Percentiles rank a stretch among this genome's conserved stretches.
Evolutionary conservation across 1,139 yeast genomes (phyloP).

Genomic region (Keqinozyma sinolaborantium): DNA sequence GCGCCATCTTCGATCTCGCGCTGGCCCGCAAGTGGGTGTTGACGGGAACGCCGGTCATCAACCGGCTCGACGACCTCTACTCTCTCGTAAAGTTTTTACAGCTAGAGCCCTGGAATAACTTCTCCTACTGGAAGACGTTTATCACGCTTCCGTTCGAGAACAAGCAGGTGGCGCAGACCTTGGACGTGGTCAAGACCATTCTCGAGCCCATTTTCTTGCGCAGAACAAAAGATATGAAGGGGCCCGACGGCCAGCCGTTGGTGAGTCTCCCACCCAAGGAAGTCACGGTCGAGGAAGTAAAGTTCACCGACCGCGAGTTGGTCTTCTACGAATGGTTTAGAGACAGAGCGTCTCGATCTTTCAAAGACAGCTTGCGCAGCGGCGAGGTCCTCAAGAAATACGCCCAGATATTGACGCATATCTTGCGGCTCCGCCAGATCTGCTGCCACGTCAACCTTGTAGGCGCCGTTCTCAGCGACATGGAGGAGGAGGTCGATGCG

Average conservation of each 20-base stretch:
- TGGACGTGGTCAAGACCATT: conserved; percentile 80
- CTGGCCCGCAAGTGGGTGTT: conserved; percentile 78
- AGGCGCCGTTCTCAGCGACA: conserved; percentile 34
- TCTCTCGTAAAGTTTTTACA: conserved; percentile 72
- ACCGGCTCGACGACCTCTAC: conserved; percentile 81
- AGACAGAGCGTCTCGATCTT: conserved; percentile 64
- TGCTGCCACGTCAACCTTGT: conserved; percentile 81
- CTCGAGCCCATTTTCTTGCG: conserved; percentile 80
- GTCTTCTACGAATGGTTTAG: conserved; percentile 69
- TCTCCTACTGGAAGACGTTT: conserved; percentile 85
- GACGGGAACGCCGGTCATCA: conserved; percentile 94
- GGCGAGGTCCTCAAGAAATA: conserved; percentile 76
- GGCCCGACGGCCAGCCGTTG: conserved; percentile 66
- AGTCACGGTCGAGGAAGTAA: conserved; percentile 62
- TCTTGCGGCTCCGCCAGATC: conserved; percentile 77
- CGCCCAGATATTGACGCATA: conserved; percentile 78
- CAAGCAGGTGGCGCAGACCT: conserved; percentile 65
- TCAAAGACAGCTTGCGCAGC: conserved; percentile 54
- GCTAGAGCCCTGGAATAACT: conserved; percentile 87
- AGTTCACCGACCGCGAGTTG: conserved; percentile 64
- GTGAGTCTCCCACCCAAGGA: conserved; percentile 79
- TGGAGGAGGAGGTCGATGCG: conserved; percentile 34
- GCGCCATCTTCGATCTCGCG: conserved; percentile 64
- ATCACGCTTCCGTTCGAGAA: conserved; percentile 81
- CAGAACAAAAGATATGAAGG: conserved; percentile 84